Conservation (phyloP, 2,329 filamentous ascomycete species). For the Graphilbum fragrans region DNA sequence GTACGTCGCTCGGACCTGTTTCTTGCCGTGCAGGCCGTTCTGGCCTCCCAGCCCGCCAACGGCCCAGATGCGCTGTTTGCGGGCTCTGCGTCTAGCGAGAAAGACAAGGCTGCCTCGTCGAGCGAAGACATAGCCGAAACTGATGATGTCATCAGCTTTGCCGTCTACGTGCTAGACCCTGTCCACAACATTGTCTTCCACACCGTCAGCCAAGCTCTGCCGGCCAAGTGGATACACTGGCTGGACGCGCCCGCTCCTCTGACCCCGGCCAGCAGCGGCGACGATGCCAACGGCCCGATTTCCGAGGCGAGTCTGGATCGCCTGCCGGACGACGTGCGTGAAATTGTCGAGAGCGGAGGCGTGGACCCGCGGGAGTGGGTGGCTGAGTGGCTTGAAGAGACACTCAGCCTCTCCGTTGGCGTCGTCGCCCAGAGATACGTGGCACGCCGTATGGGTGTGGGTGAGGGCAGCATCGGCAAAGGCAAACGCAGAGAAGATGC, state of each 20-base stretch:
- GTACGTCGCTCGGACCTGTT: conserved; percentile 91
- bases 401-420: conserved; percentile 64
- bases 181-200: conserved; percentile 84
- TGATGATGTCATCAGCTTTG: conserved; percentile 60
- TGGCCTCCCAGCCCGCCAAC: background rate
- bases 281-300: background rate
- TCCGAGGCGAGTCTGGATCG: conserved; percentile 20
- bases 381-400: conserved; percentile 91
- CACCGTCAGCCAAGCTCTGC: conserved; percentile 71
- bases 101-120: conserved; percentile 40
- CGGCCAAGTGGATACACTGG: conserved; percentile 81
- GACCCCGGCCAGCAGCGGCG: conserved; percentile 35
- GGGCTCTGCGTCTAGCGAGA: conserved; percentile 16
- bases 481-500: conserved; percentile 49
- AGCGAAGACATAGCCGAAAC: conserved; percentile 60
- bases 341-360: conserved; percentile 62
- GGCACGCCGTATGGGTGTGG: conserved; percentile 88
- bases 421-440: conserved; percentile 92
- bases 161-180: conserved; percentile 73
- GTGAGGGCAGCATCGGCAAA: conserved; percentile 57
- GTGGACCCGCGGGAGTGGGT: conserved; percentile 97
- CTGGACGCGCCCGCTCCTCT: conserved; percentile 61
- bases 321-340: conserved; percentile 75
- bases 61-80: conserved; percentile 51
- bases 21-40: conserved; percentile 81